A percentile compares a stretch with the other conserved stretches of the same genome.
Evolutionary conservation across 1,284 basidiomycete species (phyloP).

Genomic region (Polyporus tsugae): DNA sequence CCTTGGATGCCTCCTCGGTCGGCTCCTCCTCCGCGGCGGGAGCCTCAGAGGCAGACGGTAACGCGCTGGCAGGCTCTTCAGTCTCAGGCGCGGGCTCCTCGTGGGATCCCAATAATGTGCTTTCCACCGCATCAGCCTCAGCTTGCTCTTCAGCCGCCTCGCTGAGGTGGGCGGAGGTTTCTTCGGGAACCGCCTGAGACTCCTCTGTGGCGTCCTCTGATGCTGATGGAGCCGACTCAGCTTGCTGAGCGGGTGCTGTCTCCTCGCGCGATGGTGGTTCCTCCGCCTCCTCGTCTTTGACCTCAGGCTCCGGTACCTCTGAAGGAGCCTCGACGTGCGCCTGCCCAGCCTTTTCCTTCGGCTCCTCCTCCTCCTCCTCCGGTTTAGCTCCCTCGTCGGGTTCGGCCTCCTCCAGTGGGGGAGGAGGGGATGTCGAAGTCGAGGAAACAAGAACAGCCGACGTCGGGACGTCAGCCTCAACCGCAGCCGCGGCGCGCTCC

Average conservation of each 20-base stretch:
- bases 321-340: background rate
- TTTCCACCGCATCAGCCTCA: background rate
- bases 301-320: slow-evolving; percentile 4
- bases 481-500: slow-evolving; percentile 22
- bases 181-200: background rate
- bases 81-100: background rate
- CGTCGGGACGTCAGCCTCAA: slow-evolving; percentile 13
- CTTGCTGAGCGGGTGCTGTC: background rate
- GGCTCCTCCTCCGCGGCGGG: background rate
- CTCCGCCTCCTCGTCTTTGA: background rate
- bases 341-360: background rate
- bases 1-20: slow-evolving; percentile 5
- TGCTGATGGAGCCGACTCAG: background rate
- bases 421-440: background rate
- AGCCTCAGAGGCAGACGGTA: background rate
- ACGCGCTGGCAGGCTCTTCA: slow-evolving; percentile 1
- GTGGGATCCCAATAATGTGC: background rate
- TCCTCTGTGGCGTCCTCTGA: background rate
- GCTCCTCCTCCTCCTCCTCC: slow-evolving; percentile 2
- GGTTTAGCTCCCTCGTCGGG: background rate
- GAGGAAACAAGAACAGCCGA: background rate
- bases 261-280: slow-evolving; percentile 11
- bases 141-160: background rate
- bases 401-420: background rate
- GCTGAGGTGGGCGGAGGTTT: background rate